phyloP scores from a whole-genome alignment of 306 rosid genomes.

The Urtica urens region DNA sequence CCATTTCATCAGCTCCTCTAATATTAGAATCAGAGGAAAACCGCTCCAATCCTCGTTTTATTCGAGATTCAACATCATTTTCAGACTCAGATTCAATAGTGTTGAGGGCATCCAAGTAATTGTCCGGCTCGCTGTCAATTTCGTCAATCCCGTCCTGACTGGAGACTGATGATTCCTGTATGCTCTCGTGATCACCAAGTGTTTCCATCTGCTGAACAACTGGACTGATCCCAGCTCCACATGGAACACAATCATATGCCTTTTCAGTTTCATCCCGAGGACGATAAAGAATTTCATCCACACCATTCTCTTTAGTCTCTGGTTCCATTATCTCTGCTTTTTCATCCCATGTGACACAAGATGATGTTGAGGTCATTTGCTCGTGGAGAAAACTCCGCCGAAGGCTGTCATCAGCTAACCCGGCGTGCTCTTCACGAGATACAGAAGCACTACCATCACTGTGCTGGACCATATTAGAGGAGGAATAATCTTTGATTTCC shows the following conservation, averaged over 20 bases:
- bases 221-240: constrained; percentile 22
- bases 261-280: constrained; percentile 23
- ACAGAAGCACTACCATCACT: constrained; percentile 29
- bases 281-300: constrained; percentile 30
- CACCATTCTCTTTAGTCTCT: constrained; percentile 25
- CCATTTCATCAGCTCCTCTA: constrained; percentile 29
- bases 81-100: constrained; percentile 81
- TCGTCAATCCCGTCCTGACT: constrained; percentile 40
- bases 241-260: constrained; percentile 13
- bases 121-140: constrained; percentile 68
- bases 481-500: constrained; percentile 39
- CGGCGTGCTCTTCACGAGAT: constrained; percentile 23
- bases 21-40: constrained; percentile 15
- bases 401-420: constrained; percentile 37
- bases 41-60: constrained; percentile 49
- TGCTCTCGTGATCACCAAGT: constrained; percentile 29
- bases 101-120: constrained; percentile 86
- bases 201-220: constrained; percentile 28
- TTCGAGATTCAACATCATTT: constrained; percentile 60
- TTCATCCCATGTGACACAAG: constrained; percentile 84
- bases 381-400: constrained; percentile 38
- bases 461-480: constrained; percentile 33
- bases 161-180: constrained; percentile 24
- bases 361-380: constrained; percentile 43
- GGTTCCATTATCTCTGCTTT: constrained; percentile 76